Evolutionary conservation across 805 yeast genomes (phyloP), one percentile per base, ranked within the genome.

Genomic region (Metschnikowia anglica): DNA sequence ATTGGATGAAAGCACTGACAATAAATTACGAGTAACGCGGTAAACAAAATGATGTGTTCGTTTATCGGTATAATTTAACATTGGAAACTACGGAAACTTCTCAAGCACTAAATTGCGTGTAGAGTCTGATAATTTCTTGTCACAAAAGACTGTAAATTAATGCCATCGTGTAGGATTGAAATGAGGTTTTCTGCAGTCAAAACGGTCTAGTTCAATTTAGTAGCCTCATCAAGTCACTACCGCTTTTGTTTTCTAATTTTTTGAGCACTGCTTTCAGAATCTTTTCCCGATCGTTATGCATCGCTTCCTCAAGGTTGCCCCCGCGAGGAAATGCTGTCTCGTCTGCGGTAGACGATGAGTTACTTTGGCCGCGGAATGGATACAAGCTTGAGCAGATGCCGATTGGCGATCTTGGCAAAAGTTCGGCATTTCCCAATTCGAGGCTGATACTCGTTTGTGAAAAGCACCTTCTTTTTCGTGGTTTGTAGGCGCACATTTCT

Each of bases 401-500:
- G 13, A 33, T 11, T 11, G 38, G 17, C 15, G 28, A 4, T 16
- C 8, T 26, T 10, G 27, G 33, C 12, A 31, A n/a, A 29, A 15
- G 10, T 6, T 19, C 26, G 8, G 28, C 3, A 6, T 17, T 21
- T 8, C 18, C 17, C 37, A 33, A 20, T 3, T 12, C 30, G 18
- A 15, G 4, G 13, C 18, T 28, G 18, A 28, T 4, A 13, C 13
- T 28, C 10, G 38, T 12, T 17, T 36, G 39, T 8, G 37, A 25
- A 16, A 10, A n/a, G 7, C 24, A 7, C 27, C 48, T 47, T 25
- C 43, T 44, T 47, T 61, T 49, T 44, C 62, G 42, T 3, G 60
- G 58, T 16, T 48, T 33, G 39, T 63, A 63, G 11, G 50, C 45
- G 39, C 68, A 63, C 20, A 62, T 39, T 29, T 62, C 65, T 16